Base-by-base conservation (phyloP, 306 rosid genomes). In the Malus asiatica region DNA sequence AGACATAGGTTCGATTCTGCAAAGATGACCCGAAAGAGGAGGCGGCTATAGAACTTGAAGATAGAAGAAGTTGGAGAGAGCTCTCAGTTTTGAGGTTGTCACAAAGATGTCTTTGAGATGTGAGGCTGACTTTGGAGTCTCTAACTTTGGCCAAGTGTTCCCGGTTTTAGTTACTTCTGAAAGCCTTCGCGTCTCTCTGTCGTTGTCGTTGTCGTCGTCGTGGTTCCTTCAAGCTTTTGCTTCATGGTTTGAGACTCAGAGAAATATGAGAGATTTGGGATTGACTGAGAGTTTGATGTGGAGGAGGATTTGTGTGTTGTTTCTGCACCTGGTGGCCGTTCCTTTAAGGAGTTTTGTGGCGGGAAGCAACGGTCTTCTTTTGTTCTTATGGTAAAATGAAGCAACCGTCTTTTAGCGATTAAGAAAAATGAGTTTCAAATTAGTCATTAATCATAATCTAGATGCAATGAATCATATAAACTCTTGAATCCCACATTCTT, bases 101-200 rank as follows among this genome's bases (percentile, higher is more conserved):
- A 3, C 14, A 46, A 45, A n/a, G 20, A 8, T 19, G 48, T 25
- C 29, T 53, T 35, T 35, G 74, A 27, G 68, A 77, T 38, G 9
- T 38, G 42, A 38, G 42, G 42, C 42, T 0, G 42, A 38, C 42
- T 38, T 38, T 38, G 42, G 42, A 38, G 42, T 38, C 42, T 38
- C 42, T 38, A 38, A 38, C 23, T 70, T 69, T 66, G 25, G 80
- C 80, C 80, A 58, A 70, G 63, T n/a, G 53, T 33, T 46, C 81
- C 76, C 6, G 63, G 81, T 7, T 60, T 85, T 10, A 79, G 67
- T 63, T 79, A 85, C 40, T 61, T 78, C 9, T 32, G 14, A 73
- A 32, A 79, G n/a, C 74, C 75, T 29, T 30, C 51, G 12, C 45
- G 14, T 60, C 76, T 38, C 42, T 7, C 42, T 7, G 9, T 38